Conservation (phyloP, 2,329 filamentous ascomycete species). For the Neoscytalidium dimidiatum region DNA sequence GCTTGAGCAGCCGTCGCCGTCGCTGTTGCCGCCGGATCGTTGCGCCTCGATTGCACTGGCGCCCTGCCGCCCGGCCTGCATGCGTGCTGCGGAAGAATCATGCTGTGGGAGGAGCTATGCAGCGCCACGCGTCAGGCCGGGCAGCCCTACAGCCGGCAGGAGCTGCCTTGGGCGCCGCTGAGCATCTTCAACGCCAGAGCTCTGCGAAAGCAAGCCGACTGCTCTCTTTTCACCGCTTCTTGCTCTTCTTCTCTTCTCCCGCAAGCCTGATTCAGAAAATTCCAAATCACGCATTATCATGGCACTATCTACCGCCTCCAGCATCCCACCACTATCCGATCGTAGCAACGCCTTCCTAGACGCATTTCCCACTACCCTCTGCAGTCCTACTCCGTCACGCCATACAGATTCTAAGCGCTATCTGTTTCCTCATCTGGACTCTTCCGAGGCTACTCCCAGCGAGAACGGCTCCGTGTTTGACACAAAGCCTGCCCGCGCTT, state of each 20-base stretch:
- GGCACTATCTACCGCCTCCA: constrained; percentile 14
- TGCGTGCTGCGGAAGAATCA: neutral
- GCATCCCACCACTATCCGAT: constrained; percentile 13
- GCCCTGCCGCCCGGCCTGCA: neutral
- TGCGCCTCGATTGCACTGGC: neutral
- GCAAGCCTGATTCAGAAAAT: constrained; percentile 18
- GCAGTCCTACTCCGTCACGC: neutral
- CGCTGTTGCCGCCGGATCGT: neutral
- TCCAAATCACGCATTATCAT: constrained; percentile 15
- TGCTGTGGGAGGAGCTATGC: constrained; percentile 16
- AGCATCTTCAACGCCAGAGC: neutral
- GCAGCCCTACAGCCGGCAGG: constrained; percentile 15
- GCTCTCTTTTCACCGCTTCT: constrained; percentile 10
- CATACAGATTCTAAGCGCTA: constrained; percentile 2
- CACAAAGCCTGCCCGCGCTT: neutral
- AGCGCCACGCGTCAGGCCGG: neutral
- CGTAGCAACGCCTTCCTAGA: constrained; percentile 18
- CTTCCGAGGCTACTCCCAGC: constrained; percentile 21
- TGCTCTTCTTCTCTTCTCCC: neutral
- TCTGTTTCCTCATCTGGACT: constrained; percentile 19
- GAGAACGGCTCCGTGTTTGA: constrained; percentile 20
- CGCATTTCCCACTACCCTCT: neutral
- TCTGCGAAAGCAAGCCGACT: neutral
- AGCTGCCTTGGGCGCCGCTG: neutral
- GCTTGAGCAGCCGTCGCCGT: neutral